These are phyloP conservation scores for Kurtzmaniella quercitrusa DNA, from an alignment of 1,139 yeast genomes.

Conservation along the genomic window DNA sequence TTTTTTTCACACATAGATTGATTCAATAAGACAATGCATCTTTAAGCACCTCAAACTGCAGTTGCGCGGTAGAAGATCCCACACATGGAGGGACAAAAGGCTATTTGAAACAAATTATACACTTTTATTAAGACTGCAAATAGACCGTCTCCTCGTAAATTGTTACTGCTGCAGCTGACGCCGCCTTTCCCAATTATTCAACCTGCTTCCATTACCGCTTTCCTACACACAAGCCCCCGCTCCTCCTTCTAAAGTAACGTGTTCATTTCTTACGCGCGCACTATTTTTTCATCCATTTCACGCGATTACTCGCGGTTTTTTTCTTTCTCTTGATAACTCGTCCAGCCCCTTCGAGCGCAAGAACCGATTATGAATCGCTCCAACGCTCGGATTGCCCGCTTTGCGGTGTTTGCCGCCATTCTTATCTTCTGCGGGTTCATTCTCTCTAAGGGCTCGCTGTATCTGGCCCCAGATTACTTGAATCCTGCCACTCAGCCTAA, in stretches of 20 bases:
- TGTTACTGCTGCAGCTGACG: neutral
- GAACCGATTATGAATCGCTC: slow-evolving; percentile 33
- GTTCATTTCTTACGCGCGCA: neutral
- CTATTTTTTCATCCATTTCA: neutral
- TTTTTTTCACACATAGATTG: no score
- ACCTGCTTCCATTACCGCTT: neutral
- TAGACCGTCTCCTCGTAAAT: neutral
- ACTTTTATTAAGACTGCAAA: no score
- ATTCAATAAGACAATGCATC: no score
- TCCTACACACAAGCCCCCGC: neutral
- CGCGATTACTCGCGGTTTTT: neutral
- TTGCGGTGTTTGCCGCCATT: slow-evolving; percentile 56
- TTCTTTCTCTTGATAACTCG: neutral
- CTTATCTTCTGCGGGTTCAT: slow-evolving; percentile 57
- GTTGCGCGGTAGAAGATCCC: no score
- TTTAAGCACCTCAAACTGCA: no score
- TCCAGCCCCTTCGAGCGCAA: slow-evolving; percentile 1
- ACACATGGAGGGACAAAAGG: no score
- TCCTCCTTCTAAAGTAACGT: neutral
- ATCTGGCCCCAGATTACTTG: slow-evolving; percentile 26
- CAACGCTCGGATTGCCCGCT: slow-evolving; percentile 58
- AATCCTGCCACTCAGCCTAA: slow-evolving; percentile 6
- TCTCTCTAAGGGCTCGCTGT: slow-evolving; percentile 55
- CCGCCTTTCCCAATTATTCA: no score
- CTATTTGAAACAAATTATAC: no score